These are phyloP conservation scores for Leishmania gerbilli DNA, from an alignment of 208 protist genomes.

Conservation along the genomic window DNA sequence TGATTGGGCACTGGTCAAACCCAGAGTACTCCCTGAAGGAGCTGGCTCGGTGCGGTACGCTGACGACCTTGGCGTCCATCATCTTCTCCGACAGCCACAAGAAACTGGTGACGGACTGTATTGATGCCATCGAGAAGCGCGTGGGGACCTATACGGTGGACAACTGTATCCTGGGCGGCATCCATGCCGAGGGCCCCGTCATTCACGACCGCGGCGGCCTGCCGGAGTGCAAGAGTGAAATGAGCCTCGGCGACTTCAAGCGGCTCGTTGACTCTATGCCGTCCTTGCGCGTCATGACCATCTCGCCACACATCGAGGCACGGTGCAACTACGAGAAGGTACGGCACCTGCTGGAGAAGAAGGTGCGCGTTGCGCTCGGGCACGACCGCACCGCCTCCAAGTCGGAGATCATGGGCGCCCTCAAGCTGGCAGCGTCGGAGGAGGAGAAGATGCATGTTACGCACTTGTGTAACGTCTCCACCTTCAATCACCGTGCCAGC, in stretches of 20 bases:
- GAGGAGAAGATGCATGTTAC: slow-evolving; percentile 62
- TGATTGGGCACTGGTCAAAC: slow-evolving; percentile 72
- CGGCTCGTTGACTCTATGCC: slow-evolving; percentile 53
- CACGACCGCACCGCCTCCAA: slow-evolving; percentile 62
- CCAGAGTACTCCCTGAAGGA: slow-evolving; percentile 65
- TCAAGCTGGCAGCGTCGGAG: slow-evolving; percentile 38
- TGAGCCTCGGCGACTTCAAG: slow-evolving; percentile 44
- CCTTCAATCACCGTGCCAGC: slow-evolving; percentile 64
- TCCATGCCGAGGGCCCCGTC: slow-evolving; percentile 72
- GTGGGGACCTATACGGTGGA: slow-evolving; percentile 42
- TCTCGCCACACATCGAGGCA: slow-evolving; percentile 64
- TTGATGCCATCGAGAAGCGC: slow-evolving; percentile 44
- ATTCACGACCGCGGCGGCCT: slow-evolving; percentile 70
- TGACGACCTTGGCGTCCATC: slow-evolving; percentile 63
- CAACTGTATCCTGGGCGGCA: slow-evolving; percentile 65
- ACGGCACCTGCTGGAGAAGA: slow-evolving; percentile 41
- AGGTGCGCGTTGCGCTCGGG: slow-evolving; percentile 54
- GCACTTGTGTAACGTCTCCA: slow-evolving; percentile 75
- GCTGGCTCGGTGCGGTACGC: slow-evolving; percentile 70
- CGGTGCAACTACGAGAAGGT: slow-evolving; percentile 50
- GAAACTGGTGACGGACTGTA: slow-evolving; percentile 43
- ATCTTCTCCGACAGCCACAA: slow-evolving; percentile 71
- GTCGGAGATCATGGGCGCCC: slow-evolving; percentile 54
- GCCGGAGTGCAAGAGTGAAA: slow-evolving; percentile 41
- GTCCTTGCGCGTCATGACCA: slow-evolving; percentile 71